Conservation (phyloP, 345 rosid genomes). For the Euphorbia tirucalli region DNA sequence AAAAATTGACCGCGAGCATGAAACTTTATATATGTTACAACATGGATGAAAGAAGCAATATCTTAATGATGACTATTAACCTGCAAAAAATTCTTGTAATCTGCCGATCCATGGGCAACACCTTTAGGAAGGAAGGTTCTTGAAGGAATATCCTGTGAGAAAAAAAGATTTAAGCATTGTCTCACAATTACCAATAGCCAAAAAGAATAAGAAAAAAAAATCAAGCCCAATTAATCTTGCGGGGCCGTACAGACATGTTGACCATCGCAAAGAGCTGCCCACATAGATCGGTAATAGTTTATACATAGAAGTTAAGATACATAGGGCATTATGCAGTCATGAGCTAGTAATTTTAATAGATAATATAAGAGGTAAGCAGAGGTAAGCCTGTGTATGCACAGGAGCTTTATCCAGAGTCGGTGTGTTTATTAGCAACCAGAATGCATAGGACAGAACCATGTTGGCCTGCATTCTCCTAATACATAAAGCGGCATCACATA, state of each 20-base stretch:
- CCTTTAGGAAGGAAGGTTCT: constrained; percentile 27
- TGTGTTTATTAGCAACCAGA: background rate
- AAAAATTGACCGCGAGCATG: constrained; percentile 15
- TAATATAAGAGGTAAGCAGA: background rate
- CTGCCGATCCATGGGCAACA: constrained; percentile 25
- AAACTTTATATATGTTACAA: background rate
- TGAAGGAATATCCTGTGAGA: constrained; percentile 23
- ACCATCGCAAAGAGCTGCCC: background rate
- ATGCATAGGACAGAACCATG: background rate
- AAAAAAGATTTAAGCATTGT: background rate
- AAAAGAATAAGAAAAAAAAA: background rate
- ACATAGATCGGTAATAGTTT: background rate
- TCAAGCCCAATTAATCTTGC: background rate
- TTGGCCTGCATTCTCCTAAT: background rate
- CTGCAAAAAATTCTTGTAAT: constrained; percentile 30
- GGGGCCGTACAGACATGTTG: background rate
- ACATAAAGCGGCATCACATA: background rate
- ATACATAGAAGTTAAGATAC: background rate
- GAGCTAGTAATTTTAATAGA: background rate
- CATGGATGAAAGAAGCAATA: background rate
- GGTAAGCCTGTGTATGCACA: background rate
- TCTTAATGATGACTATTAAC: constrained; percentile 14
- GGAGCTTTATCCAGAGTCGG: background rate
- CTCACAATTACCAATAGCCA: background rate
- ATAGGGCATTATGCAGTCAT: background rate